Base-by-base conservation (phyloP, 2,329 filamentous ascomycete genomes). In the Westerdykella aurantiaca region DNA sequence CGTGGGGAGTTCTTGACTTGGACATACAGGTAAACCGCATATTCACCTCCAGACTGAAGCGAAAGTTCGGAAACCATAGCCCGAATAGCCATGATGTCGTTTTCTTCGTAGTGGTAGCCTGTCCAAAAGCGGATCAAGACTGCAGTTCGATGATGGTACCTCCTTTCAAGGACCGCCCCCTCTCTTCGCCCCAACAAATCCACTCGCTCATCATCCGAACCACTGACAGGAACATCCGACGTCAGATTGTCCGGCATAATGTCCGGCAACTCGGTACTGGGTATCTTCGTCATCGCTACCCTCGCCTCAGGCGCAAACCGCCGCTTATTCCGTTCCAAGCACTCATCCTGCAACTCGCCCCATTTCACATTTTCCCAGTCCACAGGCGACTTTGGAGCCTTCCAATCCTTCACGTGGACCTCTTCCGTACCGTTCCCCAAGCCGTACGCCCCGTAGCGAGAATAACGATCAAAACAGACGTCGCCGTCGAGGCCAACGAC, bases 341-440 rank as follows among this genome's bases (percentile, higher is more conserved):
- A 93, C 22, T 77, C 68, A 41, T 80, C 71, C 61, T 91, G 86
- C 14, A 91, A 69, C 25, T 76, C 67, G 12, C 83, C 83, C 87
- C 87, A 93, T 49, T 80, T 75, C 25, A 88, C 77, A 21, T 72
- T 70, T 22, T 78, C 71, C 82, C 85, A 89, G 17, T 81, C 69
- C 6, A 80, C 64, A 2, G 62, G 54, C 10, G 50, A 52, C 39
- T 58, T 25, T 47, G 61, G 46, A 64, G 66, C 48, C 39, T 61
- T 61, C 69, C 70, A 72, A 35, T 67, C 52, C 16, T 58, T 53
- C 35, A 74, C 67, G 34, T 77, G 72, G 43, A 76, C 75, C 3
- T 62, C 58, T 18, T 73, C 67, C 42, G 76, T 72, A 41, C 77
- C 74, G 21, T 76, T 70, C 2, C 67, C 68, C 50, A 79, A 70